Evolutionary conservation across 805 yeast species (phyloP).

Genomic region (Saturnispora galanensis): DNA sequence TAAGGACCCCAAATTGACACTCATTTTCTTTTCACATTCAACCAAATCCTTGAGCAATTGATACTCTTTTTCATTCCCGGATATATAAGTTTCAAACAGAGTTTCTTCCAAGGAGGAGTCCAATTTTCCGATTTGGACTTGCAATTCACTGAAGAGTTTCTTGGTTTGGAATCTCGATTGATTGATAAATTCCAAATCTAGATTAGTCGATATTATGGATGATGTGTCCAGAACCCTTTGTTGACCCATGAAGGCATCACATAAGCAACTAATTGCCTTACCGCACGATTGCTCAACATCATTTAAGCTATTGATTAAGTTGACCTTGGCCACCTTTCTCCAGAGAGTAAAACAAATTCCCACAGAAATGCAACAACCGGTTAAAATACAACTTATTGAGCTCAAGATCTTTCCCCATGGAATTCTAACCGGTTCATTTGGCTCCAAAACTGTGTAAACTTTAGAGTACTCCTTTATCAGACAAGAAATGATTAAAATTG

Average conservation of each 20-base stretch:
- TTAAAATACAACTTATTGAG: constrained; percentile 45
- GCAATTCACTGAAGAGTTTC: constrained; percentile 28
- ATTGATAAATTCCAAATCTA: not conserved
- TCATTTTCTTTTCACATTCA: constrained; percentile 39
- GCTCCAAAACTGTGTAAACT: constrained; percentile 40
- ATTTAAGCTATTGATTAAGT: constrained; percentile 2
- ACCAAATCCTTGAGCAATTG: constrained; percentile 36
- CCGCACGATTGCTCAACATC: constrained; percentile 34
- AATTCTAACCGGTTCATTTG: constrained; percentile 29
- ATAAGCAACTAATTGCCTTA: constrained; percentile 33
- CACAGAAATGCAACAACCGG: constrained; percentile 55
- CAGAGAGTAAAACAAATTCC: constrained; percentile 50
- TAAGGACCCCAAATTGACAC: constrained; percentile 56
- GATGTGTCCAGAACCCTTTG: constrained; percentile 28
- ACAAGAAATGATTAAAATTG: constrained; percentile 60
- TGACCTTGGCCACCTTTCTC: constrained; percentile 16
- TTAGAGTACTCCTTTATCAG: constrained; percentile 54
- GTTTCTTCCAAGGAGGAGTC: constrained; percentile 44
- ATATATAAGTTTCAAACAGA: constrained; percentile 44
- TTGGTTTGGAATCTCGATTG: constrained; percentile 11
- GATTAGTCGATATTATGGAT: not conserved
- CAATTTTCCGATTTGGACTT: constrained; percentile 31
- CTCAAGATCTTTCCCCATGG: constrained; percentile 46
- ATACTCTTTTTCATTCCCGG: constrained; percentile 50
- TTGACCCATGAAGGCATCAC: constrained; percentile 32